Base-by-base conservation (phyloP, 139 green algal species). In the Chlorella sorokiniana region DNA sequence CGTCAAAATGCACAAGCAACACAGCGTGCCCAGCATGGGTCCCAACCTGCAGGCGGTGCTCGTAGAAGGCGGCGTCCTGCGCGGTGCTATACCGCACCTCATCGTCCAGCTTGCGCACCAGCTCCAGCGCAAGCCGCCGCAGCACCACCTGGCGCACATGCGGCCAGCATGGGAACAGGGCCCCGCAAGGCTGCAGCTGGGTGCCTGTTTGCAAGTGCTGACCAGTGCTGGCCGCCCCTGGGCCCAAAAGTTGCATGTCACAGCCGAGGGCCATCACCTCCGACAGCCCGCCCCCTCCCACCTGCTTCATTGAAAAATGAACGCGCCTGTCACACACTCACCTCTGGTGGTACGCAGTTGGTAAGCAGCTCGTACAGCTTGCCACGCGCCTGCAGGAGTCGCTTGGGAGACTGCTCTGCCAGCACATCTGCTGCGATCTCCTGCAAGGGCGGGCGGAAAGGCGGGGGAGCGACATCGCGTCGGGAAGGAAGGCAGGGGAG, bases 341-440 rank as follows among this genome's bases (percentile, higher is more conserved):
- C 77, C 83, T 97, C 93, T 0, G 95, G 88, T 0, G 96, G 96
- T 48, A 99, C 95, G 89, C 95, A 98, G 89, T 99, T 99, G 75
- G 94, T 89, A 40, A 99, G 87, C 79, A 99, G 91, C 90, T 99
- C 96, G 82, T 99, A 99, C 64, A 99, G 75, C 88, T 97, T 98
- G 75, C 93, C 92, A 5, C 96, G 92, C 31, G 96, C 88, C 76
- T 86, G 38, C 81, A 92, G 95, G 48, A 98, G 88, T 31, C 71
- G 78, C 83, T 97, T 97, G 42, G 96, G 95, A 6, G 79, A 92
- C 90, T 99, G 96, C 88, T 99, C 95, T 41, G 45, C 56, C 71
- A 98, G 41, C n/a, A 98, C 96, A 77, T 97, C 91, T 0, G 52
- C 83, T 0, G 88, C 92, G 70, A 98, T 94, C 77, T 96, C 91